Base-by-base conservation (phyloP, 2,329 filamentous ascomycete genomes). In the Pseudodiploospora longispora region DNA sequence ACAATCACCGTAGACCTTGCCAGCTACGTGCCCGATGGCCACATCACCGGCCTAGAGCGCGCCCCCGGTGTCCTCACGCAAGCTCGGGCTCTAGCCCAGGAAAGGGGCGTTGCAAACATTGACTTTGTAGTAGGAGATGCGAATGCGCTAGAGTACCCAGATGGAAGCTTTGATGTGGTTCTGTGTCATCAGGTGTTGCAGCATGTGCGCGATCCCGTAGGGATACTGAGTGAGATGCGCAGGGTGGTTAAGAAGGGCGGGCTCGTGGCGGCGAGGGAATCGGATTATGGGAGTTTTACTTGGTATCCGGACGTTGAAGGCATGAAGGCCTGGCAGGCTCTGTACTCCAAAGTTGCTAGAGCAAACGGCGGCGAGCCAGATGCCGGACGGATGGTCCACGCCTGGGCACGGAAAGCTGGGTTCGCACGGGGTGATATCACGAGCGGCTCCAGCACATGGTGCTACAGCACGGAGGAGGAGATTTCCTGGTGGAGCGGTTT, bases 1-100 rank as follows among this genome's bases (percentile, higher is more conserved):
- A 70, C 66, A 38, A 74, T 75, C 55, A 71, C 69, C 8, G 59
- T 60, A 0, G 65, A 65, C 31, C 58, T 74, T 28, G 53, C 38
- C 2, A 45, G 57, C n/a, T 53, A 61, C 36, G 65, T 63, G 1
- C 56, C 59, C 5, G 41, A 62, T 27, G 69, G 68, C 31, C 46
- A 49, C 3, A 58, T 67, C 6, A 57, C 61, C 6, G 69, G 68
- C 30, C 41, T 72, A 28, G 69, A 72, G 41, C 51, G 61, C 4
- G 63, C 62, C 1, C 50, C 45, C 3, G 49, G 49, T 0, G 61
- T 66, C 9, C 45, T 69, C 7, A 51, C 57, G 6, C 50, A 56
- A 36, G 66, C 67, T 4, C 56, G 57, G 30, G 43, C 48, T 5
- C 42, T 56, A 1, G 52, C 51, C 10, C 50, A 53, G 6, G 56